Evolutionary conservation across 1,284 basidiomycete genomes (phyloP).

Genomic region (Apiotrichum gracile): DNA sequence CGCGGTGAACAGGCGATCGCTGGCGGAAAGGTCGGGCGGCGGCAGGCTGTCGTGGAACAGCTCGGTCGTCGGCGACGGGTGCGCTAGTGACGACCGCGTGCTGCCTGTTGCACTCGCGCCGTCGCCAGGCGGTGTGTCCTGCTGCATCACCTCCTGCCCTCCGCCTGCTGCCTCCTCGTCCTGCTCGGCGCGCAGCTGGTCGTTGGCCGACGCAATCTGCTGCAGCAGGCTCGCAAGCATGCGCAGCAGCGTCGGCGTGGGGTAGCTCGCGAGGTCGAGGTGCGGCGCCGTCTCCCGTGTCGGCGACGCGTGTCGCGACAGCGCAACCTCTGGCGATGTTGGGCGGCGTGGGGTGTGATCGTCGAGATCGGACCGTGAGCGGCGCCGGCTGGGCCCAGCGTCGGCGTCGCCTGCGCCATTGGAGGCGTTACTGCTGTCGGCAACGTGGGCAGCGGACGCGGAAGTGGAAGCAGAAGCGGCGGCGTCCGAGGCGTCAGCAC

Average conservation of each 20-base stretch:
- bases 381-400: conserved; percentile 15
- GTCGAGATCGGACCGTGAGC: not conserved
- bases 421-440: not conserved
- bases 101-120: conserved; percentile 3
- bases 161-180: conserved; percentile 7
- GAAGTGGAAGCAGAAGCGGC: too few species aligned
- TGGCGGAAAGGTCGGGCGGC: conserved; percentile 46
- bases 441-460: not conserved
- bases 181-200: conserved; percentile 51
- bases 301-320: conserved; percentile 12
- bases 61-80: conserved; percentile 35
- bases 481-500: not conserved
- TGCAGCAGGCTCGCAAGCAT: conserved; percentile 84
- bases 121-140: conserved; percentile 7
- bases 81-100: conserved; percentile 5
- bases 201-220: conserved; percentile 88
- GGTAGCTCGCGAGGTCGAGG: conserved; percentile 54
- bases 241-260: conserved; percentile 63
- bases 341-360: conserved; percentile 11
- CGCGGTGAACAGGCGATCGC: conserved; percentile 53
- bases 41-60: conserved; percentile 25
- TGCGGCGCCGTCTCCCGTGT: conserved; percentile 27
- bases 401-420: not conserved
- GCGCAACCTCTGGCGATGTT: conserved; percentile 16
- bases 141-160: conserved; percentile 8